Base-by-base conservation (phyloP, 139 green algal species). In the Chloropicon primus region DNA sequence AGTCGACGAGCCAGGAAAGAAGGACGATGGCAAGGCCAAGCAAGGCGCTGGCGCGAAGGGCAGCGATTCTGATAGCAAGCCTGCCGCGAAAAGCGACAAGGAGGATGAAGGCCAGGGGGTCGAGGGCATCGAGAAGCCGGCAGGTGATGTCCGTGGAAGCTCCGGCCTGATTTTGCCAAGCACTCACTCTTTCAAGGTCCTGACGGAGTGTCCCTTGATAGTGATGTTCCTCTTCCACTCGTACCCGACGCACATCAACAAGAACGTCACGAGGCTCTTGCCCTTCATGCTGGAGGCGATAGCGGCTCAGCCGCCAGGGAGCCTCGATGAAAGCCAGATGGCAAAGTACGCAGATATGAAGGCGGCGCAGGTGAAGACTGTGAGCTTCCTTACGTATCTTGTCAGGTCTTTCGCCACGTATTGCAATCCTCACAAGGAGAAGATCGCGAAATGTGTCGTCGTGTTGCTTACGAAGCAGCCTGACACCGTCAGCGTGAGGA, bases 161-260 rank as follows among this genome's bases (percentile, higher is more conserved):
- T 17, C 41, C 41, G 17, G 41, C 10, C 75, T 86, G 25, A 78
- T 84, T 26, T 54, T 86, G 0, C 83, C 86, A 1, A 83, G 80
- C 24, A 25, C 21, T 26, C 75, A 80, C 1, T 94, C 88, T 1
- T 95, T 97, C 88, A 94, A 93, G 81, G 81, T 97, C n/a, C 79
- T 96, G 1, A 86, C 85, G 2, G 94, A 98, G 82, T 90, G 82
- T 77, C 91, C 93, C 0, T 77, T 97, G 24, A 86, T 92, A 28
- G 86, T 82, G 5, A 78, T 83, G 0, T 87, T 80, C 25, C 28
- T 87, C 0, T 78, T 82, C 24, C 74, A 83, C 27, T 81, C 74
- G 27, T 72, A 82, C 28, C 74, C 79, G 0, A 79, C 72, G 28
- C 72, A 74, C 21, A 53, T 84, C 24, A 71, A 78, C 3, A 62